These are phyloP conservation scores for Umbelopsis sp. DNA, from an alignment of 192 early-diverging fungal genomes.

Conservation along the genomic window DNA sequence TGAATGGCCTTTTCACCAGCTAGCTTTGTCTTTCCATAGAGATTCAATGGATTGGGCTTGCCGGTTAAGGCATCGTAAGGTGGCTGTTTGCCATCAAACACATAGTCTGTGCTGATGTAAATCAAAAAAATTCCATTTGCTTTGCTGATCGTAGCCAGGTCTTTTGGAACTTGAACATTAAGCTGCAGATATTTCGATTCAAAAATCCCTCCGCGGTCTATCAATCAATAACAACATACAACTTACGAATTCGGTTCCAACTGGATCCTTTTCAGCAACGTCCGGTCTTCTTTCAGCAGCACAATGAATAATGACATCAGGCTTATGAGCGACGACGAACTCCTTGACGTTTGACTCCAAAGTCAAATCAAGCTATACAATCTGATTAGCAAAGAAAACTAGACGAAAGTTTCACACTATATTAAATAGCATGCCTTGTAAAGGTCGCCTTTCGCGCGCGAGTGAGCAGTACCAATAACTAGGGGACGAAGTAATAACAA, in stretches of 20 bases:
- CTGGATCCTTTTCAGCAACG: conserved; percentile 67
- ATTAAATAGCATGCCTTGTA: conserved; percentile 47
- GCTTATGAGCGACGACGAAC: conserved; percentile 58
- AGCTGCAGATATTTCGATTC: conserved; percentile 38
- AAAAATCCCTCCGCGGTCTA: neutral
- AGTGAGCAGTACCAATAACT: conserved; percentile 78
- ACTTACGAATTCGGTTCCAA: conserved; percentile 55
- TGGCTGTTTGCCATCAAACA: conserved; percentile 86
- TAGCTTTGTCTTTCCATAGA: conserved; percentile 83
- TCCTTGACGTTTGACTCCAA: conserved; percentile 48
- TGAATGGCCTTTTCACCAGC: conserved; percentile 70
- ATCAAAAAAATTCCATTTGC: conserved; percentile 59
- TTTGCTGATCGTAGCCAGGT: conserved; percentile 56
- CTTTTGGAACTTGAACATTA: conserved; percentile 65
- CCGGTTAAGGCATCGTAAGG: conserved; percentile 70
- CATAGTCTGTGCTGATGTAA: conserved; percentile 91
- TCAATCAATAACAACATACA: neutral
- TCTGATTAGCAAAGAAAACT: neutral
- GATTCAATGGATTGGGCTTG: conserved; percentile 76
- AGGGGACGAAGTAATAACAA: neutral
- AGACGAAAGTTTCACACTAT: neutral
- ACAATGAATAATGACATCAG: conserved; percentile 75
- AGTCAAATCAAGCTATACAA: conserved; percentile 65
- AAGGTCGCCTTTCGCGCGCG: conserved; percentile 54
- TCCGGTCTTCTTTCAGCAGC: conserved; percentile 88